Evolutionary conservation across 305 asterid genomes (phyloP).

Genomic region (Ilex paraguariensis): DNA sequence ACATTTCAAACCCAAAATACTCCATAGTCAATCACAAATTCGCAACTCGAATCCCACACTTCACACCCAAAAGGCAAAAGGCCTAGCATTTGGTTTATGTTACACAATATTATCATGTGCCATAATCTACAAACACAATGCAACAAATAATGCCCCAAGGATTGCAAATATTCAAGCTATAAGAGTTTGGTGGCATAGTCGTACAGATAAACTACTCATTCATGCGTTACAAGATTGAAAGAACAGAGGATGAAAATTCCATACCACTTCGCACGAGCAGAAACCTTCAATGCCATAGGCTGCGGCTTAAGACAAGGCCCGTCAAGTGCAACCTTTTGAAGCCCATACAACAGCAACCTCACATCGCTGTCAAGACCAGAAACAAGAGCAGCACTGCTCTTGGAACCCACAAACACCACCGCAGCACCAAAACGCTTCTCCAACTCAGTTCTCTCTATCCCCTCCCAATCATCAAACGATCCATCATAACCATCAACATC

Average conservation of each 20-base stretch:
- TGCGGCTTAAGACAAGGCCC: constrained; percentile 47
- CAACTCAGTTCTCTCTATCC: constrained; percentile 53
- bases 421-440: constrained; percentile 53
- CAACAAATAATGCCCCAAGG: too few species aligned
- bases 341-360: constrained; percentile 37
- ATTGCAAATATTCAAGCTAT: too few species aligned
- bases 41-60: too few species aligned
- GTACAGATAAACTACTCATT: too few species aligned
- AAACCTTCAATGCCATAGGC: constrained; percentile 52
- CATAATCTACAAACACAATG: too few species aligned
- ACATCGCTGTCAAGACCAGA: constrained; percentile 22
- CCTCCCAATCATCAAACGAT: constrained; percentile 61
- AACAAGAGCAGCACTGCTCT: constrained; percentile 27
- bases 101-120: too few species aligned
- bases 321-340: constrained; percentile 49
- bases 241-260: neutral
- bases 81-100: too few species aligned
- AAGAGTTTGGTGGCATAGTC: too few species aligned
- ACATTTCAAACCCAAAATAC: too few species aligned
- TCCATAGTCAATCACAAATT: too few species aligned
- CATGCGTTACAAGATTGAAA: neutral
- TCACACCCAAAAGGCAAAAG: too few species aligned
- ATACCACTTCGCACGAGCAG: constrained; percentile 65
- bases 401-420: constrained; percentile 39
- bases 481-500: constrained; percentile 13